Percentiles rank a stretch among this genome's conserved stretches.
These are phyloP conservation scores for Stellera chamaejasme DNA, from an alignment of 345 rosid genomes.

Conservation along the genomic window DNA sequence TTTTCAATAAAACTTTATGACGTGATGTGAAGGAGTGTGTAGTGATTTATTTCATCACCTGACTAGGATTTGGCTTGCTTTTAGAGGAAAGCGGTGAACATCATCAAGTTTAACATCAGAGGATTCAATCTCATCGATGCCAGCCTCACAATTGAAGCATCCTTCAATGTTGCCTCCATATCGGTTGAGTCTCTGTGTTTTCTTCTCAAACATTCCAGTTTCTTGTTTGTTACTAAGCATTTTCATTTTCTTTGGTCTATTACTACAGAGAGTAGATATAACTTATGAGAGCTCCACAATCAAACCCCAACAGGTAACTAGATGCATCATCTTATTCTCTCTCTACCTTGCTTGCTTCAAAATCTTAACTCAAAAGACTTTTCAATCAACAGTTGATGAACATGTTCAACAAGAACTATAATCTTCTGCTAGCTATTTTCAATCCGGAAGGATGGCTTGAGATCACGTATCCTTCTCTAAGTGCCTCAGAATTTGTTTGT, in stretches of 20 bases:
- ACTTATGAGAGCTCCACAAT: conserved; percentile 58
- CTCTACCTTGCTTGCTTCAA: too few species aligned
- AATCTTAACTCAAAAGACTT: too few species aligned
- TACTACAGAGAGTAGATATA: conserved; percentile 61
- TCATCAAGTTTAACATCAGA: conserved; percentile 73
- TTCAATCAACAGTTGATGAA: conserved; percentile 53
- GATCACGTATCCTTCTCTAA: conserved; percentile 66
- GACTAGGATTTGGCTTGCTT: too few species aligned
- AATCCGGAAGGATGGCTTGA: conserved; percentile 86
- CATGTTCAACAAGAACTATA: conserved; percentile 56
- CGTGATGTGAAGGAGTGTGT: too few species aligned
- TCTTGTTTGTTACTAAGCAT: too few species aligned
- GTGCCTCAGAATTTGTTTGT: too few species aligned
- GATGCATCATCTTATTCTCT: too few species aligned
- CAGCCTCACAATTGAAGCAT: conserved; percentile 64
- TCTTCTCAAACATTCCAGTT: background rate
- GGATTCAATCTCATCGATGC: conserved; percentile 70
- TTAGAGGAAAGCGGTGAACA: conserved; percentile 84
- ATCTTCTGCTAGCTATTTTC: conserved; percentile 60
- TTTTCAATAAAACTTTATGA: too few species aligned
- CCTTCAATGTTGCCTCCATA: conserved; percentile 59
- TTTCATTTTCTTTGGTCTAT: background rate
- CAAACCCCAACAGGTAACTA: conserved; percentile 63
- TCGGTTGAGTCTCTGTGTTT: conserved; percentile 30
- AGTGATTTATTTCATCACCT: too few species aligned